These are phyloP conservation scores for Myxozyma mucilagina DNA, from an alignment of 805 yeast species.

Conservation along the genomic window DNA sequence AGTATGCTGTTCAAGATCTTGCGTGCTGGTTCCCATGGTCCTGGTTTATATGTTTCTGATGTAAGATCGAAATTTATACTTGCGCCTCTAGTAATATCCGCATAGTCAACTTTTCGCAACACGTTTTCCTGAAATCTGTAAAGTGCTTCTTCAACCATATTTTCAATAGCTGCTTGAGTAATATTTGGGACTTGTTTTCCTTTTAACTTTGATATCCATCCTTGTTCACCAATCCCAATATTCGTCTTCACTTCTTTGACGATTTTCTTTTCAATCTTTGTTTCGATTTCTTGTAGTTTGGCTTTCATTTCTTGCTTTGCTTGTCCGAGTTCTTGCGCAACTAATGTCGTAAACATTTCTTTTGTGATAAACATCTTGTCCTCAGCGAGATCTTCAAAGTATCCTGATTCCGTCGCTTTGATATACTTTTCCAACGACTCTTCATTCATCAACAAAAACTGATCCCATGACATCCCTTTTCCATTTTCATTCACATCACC, in stretches of 20 bases:
- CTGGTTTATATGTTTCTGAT: constrained; percentile 23
- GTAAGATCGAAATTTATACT: constrained; percentile 33
- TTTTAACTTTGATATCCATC: background rate
- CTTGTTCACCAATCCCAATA: background rate
- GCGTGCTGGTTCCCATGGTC: too few species aligned
- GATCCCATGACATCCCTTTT: constrained; percentile 15
- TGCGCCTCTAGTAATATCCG: constrained; percentile 35
- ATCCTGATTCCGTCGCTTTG: constrained; percentile 14
- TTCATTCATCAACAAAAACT: constrained; percentile 19
- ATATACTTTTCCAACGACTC: constrained; percentile 3
- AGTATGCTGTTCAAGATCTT: background rate
- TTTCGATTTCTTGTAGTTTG: constrained; percentile 9
- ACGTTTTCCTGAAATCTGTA: constrained; percentile 14
- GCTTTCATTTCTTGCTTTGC: constrained; percentile 8
- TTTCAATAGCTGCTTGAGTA: constrained; percentile 22
- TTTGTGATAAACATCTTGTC: constrained; percentile 10
- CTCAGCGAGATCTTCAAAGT: constrained; percentile 9
- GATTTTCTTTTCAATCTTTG: constrained; percentile 7
- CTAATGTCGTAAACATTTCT: constrained; percentile 16
- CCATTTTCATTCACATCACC: background rate
- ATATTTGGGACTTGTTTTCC: background rate
- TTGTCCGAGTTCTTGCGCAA: constrained; percentile 13
- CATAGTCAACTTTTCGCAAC: constrained; percentile 20
- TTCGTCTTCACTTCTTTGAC: background rate
- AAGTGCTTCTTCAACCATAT: constrained; percentile 25